These are phyloP conservation scores for Xerocomus potaroensis DNA, from an alignment of 768 basidiomycete genomes.

Conservation along the genomic window DNA sequence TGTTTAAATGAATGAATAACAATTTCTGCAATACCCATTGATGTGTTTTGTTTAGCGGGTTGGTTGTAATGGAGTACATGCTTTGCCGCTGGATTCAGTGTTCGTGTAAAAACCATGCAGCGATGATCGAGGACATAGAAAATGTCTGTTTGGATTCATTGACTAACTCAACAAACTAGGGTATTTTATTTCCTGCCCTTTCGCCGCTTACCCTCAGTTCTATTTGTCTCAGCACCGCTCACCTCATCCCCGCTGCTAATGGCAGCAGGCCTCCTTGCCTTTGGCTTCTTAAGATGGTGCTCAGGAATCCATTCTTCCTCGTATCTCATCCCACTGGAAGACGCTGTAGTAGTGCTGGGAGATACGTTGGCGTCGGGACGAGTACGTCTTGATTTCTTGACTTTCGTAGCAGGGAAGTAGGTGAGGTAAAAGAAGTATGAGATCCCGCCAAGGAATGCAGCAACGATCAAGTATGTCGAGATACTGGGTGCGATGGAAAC, in stretches of 20 bases:
- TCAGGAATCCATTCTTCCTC: conserved; percentile 94
- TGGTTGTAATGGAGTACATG: neutral
- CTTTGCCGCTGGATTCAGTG: neutral
- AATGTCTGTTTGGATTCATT: conserved; percentile 1
- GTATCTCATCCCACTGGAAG: conserved; percentile 60
- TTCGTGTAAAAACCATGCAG: conserved; percentile 9
- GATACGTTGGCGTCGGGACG: conserved; percentile 48
- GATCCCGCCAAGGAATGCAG: conserved; percentile 56
- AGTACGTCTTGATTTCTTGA: conserved; percentile 45
- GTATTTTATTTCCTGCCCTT: conserved; percentile 47
- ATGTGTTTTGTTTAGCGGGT: no score
- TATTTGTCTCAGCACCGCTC: conserved; percentile 63
- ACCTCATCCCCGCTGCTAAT: conserved; percentile 61
- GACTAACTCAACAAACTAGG: neutral
- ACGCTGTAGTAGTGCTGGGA: conserved; percentile 55
- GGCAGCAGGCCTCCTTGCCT: conserved; percentile 43
- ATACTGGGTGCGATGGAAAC: conserved; percentile 35
- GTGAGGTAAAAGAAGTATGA: conserved; percentile 62
- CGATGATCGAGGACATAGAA: neutral
- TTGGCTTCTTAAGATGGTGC: conserved; percentile 73
- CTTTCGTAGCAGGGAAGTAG: conserved; percentile 60
- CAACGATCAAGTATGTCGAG: conserved; percentile 68
- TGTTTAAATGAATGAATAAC: conserved; percentile 24
- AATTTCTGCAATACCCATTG: neutral
- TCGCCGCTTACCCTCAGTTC: conserved; percentile 45